These are phyloP conservation scores for Pyrenopolyporus hunteri DNA, from an alignment of 495 filamentous ascomycete genomes.

Conservation along the genomic window DNA sequence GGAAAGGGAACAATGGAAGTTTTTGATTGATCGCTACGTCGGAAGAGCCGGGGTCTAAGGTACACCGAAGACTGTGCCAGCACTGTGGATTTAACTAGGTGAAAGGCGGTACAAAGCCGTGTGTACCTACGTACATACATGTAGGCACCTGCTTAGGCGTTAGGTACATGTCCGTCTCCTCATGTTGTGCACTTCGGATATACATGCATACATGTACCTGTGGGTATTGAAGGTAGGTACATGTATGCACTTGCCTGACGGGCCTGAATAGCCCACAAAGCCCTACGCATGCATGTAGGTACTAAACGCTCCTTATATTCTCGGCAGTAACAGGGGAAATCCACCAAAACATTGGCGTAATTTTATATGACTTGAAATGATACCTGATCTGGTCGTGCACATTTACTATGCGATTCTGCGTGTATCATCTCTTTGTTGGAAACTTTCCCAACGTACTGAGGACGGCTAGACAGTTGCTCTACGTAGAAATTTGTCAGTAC, in stretches of 20 bases:
- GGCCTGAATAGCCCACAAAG: conserved; percentile 5
- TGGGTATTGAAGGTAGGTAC: too few relatives aligned
- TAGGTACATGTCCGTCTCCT: background rate
- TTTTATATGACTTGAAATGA: conserved; percentile 9
- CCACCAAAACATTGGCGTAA: conserved; percentile 35
- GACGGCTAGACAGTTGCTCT: too few relatives aligned
- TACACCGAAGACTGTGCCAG: conserved; percentile 30
- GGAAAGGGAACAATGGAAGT: conserved; percentile 44
- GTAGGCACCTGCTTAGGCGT: background rate
- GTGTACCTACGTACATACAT: background rate
- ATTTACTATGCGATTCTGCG: background rate
- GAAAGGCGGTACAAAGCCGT: conserved; percentile 15
- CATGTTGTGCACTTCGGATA: too few relatives aligned
- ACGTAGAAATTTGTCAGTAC: too few relatives aligned
- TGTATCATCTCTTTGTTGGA: background rate
- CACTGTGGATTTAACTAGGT: conserved; percentile 18
- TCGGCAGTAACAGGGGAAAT: conserved; percentile 30
- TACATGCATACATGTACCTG: conserved; percentile 7
- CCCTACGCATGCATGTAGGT: conserved; percentile 4
- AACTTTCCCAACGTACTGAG: background rate
- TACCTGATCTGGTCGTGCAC: background rate
- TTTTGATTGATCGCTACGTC: conserved; percentile 44
- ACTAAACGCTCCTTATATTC: background rate
- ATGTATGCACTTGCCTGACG: conserved; percentile 2
- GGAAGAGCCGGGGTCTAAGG: conserved; percentile 35